These are phyloP conservation scores for Fusarium lyarnte DNA, from an alignment of 2,329 filamentous ascomycete species.

Conservation along the genomic window DNA sequence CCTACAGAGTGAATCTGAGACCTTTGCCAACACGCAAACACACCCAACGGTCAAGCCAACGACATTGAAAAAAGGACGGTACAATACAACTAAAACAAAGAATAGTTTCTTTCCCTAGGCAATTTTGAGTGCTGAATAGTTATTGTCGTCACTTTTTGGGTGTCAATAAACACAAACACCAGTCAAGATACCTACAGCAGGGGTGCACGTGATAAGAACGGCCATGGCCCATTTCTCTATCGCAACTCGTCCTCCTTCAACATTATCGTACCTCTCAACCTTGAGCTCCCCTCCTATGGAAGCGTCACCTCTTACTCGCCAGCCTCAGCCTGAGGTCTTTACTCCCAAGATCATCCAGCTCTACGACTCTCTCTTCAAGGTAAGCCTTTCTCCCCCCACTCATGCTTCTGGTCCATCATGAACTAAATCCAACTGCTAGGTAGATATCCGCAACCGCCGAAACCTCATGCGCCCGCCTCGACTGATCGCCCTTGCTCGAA, in stretches of 20 bases:
- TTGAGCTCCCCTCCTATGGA: conserved; percentile 68
- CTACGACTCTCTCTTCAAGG: conserved; percentile 86
- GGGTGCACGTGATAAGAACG: conserved; percentile 22
- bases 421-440: conserved; percentile 39
- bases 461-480: conserved; percentile 33
- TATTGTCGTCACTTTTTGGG: conserved; percentile 3
- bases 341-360: conserved; percentile 93
- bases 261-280: conserved; percentile 19
- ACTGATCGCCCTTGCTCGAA: conserved; percentile 42
- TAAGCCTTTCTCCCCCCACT: conserved; percentile 39
- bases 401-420: neutral
- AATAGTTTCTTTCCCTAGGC: neutral
- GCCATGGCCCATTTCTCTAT: conserved; percentile 28
- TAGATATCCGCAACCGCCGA: conserved; percentile 36
- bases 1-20: neutral
- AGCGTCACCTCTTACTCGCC: conserved; percentile 91
- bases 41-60: neutral
- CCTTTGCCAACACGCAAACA: neutral
- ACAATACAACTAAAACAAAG: neutral
- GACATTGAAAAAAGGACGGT: no score
- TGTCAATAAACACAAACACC: conserved; percentile 8
- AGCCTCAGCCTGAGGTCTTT: conserved; percentile 88
- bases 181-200: neutral
- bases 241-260: conserved; percentile 26
- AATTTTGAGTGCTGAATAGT: neutral